Evolutionary conservation across 1,284 basidiomycete species (phyloP).

Genomic region (Trichosporon sp.): DNA sequence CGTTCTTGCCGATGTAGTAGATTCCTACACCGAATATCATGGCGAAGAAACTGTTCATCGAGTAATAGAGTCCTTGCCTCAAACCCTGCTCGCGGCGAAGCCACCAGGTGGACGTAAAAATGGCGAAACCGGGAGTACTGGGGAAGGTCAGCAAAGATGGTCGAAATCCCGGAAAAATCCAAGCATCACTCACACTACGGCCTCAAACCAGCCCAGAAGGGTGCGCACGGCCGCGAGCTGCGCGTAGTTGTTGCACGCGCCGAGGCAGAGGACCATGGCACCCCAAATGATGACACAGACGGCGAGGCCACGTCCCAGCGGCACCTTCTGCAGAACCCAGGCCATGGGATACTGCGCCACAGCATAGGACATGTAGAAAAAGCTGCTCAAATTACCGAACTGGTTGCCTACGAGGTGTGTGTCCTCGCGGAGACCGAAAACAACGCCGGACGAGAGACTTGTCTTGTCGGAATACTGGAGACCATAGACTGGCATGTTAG

Average conservation of each 20-base stretch:
- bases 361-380: constrained; percentile 32
- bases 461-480: constrained; percentile 34
- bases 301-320: constrained; percentile 36
- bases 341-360: constrained; percentile 36
- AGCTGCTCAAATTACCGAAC: constrained; percentile 33
- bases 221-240: constrained; percentile 37
- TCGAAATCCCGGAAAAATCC: not conserved
- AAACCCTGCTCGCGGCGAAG: constrained; percentile 38
- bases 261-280: constrained; percentile 35
- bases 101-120: constrained; percentile 44
- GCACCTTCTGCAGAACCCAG: constrained; percentile 37
- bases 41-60: constrained; percentile 36
- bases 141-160: constrained; percentile 1
- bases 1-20: constrained; percentile 39
- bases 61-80: constrained; percentile 36
- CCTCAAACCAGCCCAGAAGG: constrained; percentile 43
- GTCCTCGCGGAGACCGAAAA: constrained; percentile 34
- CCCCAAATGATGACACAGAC: constrained; percentile 36
- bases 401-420: constrained; percentile 32
- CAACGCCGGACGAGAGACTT: constrained; percentile 33
- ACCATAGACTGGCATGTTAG: constrained; percentile 23
- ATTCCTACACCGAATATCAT: constrained; percentile 31
- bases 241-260: constrained; percentile 39
- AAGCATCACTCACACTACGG: constrained; percentile 20
- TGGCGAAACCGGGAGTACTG: constrained; percentile 33